phyloP scores from a whole-genome alignment of 805 yeast genomes.

The Yarrowia deformans region DNA sequence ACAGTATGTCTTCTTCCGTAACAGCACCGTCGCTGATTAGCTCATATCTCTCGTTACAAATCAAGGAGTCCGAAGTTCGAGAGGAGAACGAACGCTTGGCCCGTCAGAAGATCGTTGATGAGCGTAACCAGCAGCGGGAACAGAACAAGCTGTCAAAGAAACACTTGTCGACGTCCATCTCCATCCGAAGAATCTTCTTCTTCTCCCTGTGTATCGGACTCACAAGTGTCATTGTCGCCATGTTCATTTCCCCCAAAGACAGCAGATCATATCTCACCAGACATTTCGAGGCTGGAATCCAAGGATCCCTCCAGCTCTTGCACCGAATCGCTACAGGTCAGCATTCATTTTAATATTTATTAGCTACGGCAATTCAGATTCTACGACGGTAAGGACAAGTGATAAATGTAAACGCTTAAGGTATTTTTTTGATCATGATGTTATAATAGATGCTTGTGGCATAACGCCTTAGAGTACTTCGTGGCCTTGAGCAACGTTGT shows the following conservation, averaged over 20 bases:
- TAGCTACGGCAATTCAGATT: background rate
- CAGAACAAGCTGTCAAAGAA: slow-evolving; percentile 16
- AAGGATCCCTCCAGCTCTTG: slow-evolving; percentile 29
- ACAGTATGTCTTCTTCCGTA: slow-evolving; percentile 16
- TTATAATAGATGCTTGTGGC: slow-evolving; percentile 6
- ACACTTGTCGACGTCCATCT: background rate
- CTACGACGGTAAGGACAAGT: too few species aligned
- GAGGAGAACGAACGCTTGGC: slow-evolving; percentile 26
- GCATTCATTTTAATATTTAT: slow-evolving; percentile 15
- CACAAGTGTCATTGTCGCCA: slow-evolving; percentile 81
- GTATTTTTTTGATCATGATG: background rate
- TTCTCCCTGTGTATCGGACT: slow-evolving; percentile 89
- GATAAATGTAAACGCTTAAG: too few species aligned
- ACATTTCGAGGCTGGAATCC: slow-evolving; percentile 30
- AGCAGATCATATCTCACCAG: slow-evolving; percentile 30
- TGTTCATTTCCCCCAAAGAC: slow-evolving; percentile 61
- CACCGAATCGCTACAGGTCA: slow-evolving; percentile 23
- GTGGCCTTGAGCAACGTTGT: slow-evolving; percentile 36
- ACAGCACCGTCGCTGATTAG: slow-evolving; percentile 20
- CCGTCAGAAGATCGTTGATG: slow-evolving; percentile 23
- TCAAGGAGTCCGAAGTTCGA: slow-evolving; percentile 29
- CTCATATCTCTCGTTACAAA: slow-evolving; percentile 30
- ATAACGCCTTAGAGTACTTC: slow-evolving; percentile 34
- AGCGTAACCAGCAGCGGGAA: slow-evolving; percentile 26
- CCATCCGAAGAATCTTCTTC: slow-evolving; percentile 25